These are phyloP conservation scores for Macrolepiota dolichaula DNA, from an alignment of 768 basidiomycete genomes.

Conservation along the genomic window DNA sequence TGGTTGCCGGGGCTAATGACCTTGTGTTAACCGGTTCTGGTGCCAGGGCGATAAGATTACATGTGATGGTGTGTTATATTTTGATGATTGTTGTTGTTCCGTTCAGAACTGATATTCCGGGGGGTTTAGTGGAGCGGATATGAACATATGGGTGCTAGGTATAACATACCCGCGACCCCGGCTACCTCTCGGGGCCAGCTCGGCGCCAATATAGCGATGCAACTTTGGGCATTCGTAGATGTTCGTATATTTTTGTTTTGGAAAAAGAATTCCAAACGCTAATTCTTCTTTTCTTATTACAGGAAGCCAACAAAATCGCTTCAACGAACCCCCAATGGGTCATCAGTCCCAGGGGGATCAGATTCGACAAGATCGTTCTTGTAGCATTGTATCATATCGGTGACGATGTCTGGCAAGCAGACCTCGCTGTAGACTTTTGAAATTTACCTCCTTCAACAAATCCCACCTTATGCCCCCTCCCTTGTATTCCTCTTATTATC, in stretches of 20 bases:
- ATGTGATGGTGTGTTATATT: conserved; percentile 11
- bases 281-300: background rate
- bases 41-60: conserved; percentile 8
- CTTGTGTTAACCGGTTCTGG: background rate
- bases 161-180: background rate
- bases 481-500: background rate
- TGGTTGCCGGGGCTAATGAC: conserved; percentile 14
- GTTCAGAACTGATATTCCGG: conserved; percentile 17
- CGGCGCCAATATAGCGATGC: conserved; percentile 31
- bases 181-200: conserved; percentile 42
- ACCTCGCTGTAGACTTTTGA: conserved; percentile 14
- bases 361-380: conserved; percentile 13
- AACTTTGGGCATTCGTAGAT: conserved; percentile 13
- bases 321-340: conserved; percentile 9
- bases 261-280: background rate
- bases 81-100: too few species aligned
- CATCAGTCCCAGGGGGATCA: conserved; percentile 6
- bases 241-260: background rate
- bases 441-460: too few species aligned
- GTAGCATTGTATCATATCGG: conserved; percentile 12
- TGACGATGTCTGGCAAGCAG: conserved; percentile 16
- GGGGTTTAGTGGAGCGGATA: conserved; percentile 14
- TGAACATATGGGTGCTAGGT: conserved; percentile 6
- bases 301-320: conserved; percentile 13
- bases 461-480: background rate